phyloP scores from a whole-genome alignment of 805 yeast species.

The Ogataea chonburiensis region DNA sequence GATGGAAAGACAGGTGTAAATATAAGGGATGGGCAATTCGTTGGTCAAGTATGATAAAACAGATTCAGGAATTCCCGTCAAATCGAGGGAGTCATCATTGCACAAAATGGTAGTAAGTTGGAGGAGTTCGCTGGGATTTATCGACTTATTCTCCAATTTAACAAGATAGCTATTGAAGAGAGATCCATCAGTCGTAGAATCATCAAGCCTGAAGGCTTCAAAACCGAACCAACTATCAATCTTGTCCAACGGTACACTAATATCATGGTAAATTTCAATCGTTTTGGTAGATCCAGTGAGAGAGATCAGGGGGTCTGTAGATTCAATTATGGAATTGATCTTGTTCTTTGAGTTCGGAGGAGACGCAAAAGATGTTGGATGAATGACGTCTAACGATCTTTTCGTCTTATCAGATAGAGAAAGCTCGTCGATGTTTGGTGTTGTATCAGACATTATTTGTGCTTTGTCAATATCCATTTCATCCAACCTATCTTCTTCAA shows the following conservation, averaged over 20 bases:
- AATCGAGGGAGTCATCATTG: conserved; percentile 2
- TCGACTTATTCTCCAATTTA: conserved; percentile 15
- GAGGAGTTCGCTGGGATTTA: conserved; percentile 15
- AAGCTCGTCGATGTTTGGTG: conserved; percentile 22
- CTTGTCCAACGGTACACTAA: conserved; percentile 9
- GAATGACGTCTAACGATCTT: conserved; percentile 1
- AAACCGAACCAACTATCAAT: conserved; percentile 23
- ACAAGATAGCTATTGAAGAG: conserved; percentile 7
- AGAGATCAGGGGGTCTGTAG: conserved; percentile 26
- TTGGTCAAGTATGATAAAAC: conserved; percentile 13
- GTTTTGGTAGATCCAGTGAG: conserved; percentile 20
- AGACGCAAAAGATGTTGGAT: not conserved
- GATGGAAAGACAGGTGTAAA: conserved; percentile 16
- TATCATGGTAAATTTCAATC: conserved; percentile 25
- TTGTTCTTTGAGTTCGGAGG: conserved; percentile 15
- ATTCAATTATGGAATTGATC: conserved; percentile 21
- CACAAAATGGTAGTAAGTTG: conserved; percentile 16
- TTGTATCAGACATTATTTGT: conserved; percentile 21
- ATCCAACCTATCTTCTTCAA: conserved; percentile 12
- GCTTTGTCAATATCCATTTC: conserved; percentile 18
- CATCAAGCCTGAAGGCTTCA: conserved; percentile 17
- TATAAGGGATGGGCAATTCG: conserved; percentile 9
- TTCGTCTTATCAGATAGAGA: conserved; percentile 17
- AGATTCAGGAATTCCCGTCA: conserved; percentile 12
- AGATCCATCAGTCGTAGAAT: not conserved